Evolutionary conservation across 2,329 filamentous ascomycete genomes (phyloP), one percentile per base, ranked within the genome.

Genomic region (Talaromyces sp.): DNA sequence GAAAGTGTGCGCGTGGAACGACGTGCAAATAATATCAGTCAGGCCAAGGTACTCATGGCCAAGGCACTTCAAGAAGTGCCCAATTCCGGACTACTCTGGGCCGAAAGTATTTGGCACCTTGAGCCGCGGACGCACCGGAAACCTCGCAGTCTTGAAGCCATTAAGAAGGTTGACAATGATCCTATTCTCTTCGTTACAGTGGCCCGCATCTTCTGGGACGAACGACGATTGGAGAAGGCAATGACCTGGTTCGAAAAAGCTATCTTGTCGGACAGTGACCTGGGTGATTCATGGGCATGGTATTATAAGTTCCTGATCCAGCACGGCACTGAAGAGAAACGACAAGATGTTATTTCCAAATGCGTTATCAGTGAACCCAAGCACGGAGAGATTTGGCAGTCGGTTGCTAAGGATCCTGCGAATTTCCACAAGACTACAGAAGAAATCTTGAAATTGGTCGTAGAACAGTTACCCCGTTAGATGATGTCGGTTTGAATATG

Each of bases 241-340:
- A 89, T 92, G 74, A 92, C 85, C 63, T 99, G 94, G 94, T 99
- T 99, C 73, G 91, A 97, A 75, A 96, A 96, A 75, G 94, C 94
- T 0, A 86, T 97, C 57, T 81, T 96, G 56, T 79, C 94, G 11
- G 91, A 99, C 68, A 85, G 87, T 36, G 92, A 97, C 71, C 78
- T 85, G 53, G 94, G 94, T 53, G 95, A 99, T 77, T 89, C 86
- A 10, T 99, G 95, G 95, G 93, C 91, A 19, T 99, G 93, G 93
- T 99, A 97, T 74, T 94, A 91, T 74, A 92, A 93, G 73, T 99
- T 97, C 72, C 70, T 97, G 63, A 72, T 86, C 64, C 90, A 97
- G 79, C 92, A 99, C 75, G 95, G 94, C 9, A 97, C 91, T 5
- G 87, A 91, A 69, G 93, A 96, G 79, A 99, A 97, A 85, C 82